Conservation (phyloP, 2,329 filamentous ascomycete genomes). For the Aotearoamyces nothofagi region DNA sequence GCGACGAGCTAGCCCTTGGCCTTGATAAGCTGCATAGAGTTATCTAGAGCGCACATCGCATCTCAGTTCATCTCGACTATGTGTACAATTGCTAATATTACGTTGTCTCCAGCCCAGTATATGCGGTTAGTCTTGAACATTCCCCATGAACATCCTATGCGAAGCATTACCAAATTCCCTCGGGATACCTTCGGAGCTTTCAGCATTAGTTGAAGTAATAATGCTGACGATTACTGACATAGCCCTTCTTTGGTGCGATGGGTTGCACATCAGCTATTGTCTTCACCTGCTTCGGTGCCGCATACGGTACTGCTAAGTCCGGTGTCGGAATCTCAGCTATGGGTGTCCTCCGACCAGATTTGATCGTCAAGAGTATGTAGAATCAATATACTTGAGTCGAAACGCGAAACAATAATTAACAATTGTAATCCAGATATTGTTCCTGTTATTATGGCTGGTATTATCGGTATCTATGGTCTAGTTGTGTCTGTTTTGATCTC, state of each 20-base stretch:
- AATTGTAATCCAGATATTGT: conserved; percentile 62
- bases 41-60: conserved; percentile 6
- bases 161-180: too few species aligned
- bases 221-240: conserved; percentile 16
- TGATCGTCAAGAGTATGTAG: conserved; percentile 95
- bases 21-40: conserved; percentile 13
- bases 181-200: too few species aligned
- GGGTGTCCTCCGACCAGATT: conserved; percentile 92
- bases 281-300: conserved; percentile 91
- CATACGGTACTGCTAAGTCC: conserved; percentile 98
- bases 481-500: conserved; percentile 82
- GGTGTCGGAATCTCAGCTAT: conserved; percentile 97
- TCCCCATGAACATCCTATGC: too few species aligned
- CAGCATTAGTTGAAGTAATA: too few species aligned
- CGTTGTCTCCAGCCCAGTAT: conserved; percentile 61
- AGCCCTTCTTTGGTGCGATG: conserved; percentile 93
- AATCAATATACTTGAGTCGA: conserved; percentile 1
- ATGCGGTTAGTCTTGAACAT: conserved; percentile 86
- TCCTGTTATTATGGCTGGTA: conserved; percentile 99
- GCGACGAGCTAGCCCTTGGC: conserved; percentile 16
- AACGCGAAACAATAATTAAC: conserved; percentile 7
- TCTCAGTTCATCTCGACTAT: conserved; percentile 1
- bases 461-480: conserved; percentile 96
- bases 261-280: conserved; percentile 91
- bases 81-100: conserved; percentile 26